Conservation (phyloP, 495 filamentous ascomycete species). For the Trichoderma erinaceum region DNA sequence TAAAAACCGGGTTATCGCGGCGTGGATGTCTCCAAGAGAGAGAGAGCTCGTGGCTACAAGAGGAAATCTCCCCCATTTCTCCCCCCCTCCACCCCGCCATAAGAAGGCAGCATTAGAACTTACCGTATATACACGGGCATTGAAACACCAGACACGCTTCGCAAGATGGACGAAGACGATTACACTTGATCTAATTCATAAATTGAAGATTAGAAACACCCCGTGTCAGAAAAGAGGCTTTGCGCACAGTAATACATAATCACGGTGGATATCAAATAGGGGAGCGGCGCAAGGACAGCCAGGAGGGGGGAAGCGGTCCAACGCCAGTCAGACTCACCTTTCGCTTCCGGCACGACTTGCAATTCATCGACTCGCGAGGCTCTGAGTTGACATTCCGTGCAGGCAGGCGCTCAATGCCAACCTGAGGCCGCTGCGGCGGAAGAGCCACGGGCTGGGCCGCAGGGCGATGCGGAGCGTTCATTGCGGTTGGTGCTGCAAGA, state of each 20-base stretch:
- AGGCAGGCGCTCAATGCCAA: slow-evolving; percentile 78
- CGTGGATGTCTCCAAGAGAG: neutral
- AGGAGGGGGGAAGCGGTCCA: neutral
- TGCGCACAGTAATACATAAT: neutral
- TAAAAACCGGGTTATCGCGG: neutral
- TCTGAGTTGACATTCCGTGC: slow-evolving; percentile 66
- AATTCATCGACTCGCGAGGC: slow-evolving; percentile 86
- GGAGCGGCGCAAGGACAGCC: neutral
- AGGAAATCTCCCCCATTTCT: no score
- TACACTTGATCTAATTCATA: slow-evolving; percentile 71
- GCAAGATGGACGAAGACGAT: slow-evolving; percentile 73
- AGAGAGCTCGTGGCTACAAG: no score
- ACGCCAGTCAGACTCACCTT: slow-evolving; percentile 49
- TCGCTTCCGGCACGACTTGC: slow-evolving; percentile 84
- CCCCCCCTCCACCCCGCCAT: neutral
- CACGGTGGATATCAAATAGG: neutral
- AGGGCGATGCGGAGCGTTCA: slow-evolving; percentile 8
- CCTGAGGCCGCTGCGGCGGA: slow-evolving; percentile 59
- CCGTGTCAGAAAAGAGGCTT: neutral
- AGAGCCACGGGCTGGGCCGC: slow-evolving; percentile 40
- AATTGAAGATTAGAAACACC: neutral
- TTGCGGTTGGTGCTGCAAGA: neutral
- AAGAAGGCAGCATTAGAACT: slow-evolving; percentile 21
- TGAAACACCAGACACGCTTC: slow-evolving; percentile 86
- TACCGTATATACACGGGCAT: slow-evolving; percentile 84